Evolutionary conservation across 192 early-diverging fungal genomes (phyloP).

Genomic region (Mortierella alpina): DNA sequence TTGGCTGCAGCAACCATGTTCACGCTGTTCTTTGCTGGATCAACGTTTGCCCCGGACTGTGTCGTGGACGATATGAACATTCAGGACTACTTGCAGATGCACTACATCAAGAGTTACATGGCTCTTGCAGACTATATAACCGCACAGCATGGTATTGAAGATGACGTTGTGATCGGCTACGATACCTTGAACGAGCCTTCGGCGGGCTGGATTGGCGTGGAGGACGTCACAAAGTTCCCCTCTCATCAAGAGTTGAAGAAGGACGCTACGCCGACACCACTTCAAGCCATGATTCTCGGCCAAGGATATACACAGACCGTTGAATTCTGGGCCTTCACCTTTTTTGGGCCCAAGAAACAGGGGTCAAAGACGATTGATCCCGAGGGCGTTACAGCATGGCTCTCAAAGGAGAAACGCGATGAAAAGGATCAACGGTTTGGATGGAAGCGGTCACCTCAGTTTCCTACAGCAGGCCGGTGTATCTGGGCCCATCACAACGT

Average conservation of each 20-base stretch:
- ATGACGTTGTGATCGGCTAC: constrained; percentile 62
- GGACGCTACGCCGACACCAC: constrained; percentile 64
- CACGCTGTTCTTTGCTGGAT: constrained; percentile 65
- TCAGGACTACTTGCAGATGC: constrained; percentile 68
- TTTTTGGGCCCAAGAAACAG: constrained; percentile 60
- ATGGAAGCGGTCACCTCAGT: constrained; percentile 57
- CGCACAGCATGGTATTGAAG: constrained; percentile 51
- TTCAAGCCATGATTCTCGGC: constrained; percentile 63
- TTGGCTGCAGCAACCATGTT: constrained; percentile 67
- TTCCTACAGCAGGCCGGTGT: constrained; percentile 55
- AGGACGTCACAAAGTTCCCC: constrained; percentile 58
- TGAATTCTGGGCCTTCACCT: constrained; percentile 60
- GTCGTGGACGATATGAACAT: constrained; percentile 61
- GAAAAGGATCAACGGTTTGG: constrained; percentile 53
- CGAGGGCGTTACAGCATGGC: constrained; percentile 54
- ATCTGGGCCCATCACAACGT: constrained; percentile 67
- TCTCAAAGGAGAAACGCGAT: constrained; percentile 41
- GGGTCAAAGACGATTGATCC: constrained; percentile 58
- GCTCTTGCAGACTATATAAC: constrained; percentile 55
- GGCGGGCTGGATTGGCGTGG: constrained; percentile 58
- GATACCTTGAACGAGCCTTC: constrained; percentile 70
- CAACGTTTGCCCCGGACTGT: constrained; percentile 61
- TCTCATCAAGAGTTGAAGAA: constrained; percentile 59
- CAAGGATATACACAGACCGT: constrained; percentile 57
- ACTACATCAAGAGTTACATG: constrained; percentile 61